Evolutionary conservation across 495 filamentous ascomycete genomes (phyloP), one percentile per base, ranked within the genome.

Genomic region (Aspergillus diversus): DNA sequence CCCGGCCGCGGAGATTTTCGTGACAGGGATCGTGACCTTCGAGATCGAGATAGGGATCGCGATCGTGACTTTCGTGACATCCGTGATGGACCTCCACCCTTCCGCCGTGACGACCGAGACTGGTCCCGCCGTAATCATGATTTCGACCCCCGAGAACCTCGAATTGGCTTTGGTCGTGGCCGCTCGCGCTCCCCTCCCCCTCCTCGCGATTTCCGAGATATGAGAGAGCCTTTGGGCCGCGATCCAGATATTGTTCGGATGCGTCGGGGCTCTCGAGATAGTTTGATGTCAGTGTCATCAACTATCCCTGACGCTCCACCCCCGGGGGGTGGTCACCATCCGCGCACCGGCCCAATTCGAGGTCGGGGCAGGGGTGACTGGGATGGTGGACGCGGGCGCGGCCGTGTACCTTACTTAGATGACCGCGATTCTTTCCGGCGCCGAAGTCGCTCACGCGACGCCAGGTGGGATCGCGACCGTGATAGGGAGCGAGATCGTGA

Each of bases 371-470:
- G 89, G 13, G 86, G 84, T 5, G 88, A 90, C 53, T 90, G 85
- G 84, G 88, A 89, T 43, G 81, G 81, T 60, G 79, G 78, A 33
- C 72, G 82, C 32, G 85, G 86, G 7, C 81, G 89, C 60, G 83
- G 84, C 5, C 79, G 78, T 33, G 67, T 67, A 13, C 63, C 70
- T 0, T 87, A 83, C 67, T 78, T 86, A 7, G 88, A 91, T 61
- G 90, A 92, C 50, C 83, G 88, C 49, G 84, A 87, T 33, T 62
- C 71, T 2, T 81, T 82, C 66, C 75, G 81, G 53, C 77, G 80
- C 42, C 83, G 90, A 52, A 90, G 89, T 69, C 83, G 88, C 34
- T 92, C 90, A 39, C 86, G 89, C 50, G 89, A 92, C 66, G 80
- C 83, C 34, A 84, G 89, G 54, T 84, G 81, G 63, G 80, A 82